Evolutionary conservation across 768 basidiomycete genomes (phyloP), one percentile per base, ranked within the genome.

Genomic region (Macrolepiota fuliginosa): DNA sequence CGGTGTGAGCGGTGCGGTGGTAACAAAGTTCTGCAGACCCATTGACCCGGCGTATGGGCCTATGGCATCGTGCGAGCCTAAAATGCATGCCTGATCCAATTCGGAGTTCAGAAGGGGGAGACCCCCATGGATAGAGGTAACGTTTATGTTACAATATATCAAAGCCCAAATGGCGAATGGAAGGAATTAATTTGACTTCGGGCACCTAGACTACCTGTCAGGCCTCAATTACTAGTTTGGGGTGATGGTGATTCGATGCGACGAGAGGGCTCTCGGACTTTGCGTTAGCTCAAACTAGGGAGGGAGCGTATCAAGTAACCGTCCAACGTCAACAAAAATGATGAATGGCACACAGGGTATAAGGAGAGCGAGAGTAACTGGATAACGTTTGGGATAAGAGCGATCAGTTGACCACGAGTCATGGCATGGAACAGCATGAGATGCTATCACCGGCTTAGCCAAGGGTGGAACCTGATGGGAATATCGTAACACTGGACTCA

Each of bases 101-200:
- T 61, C 53, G 17, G 54, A 55, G 35, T n/a, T 55, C 22, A 54
- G 59, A 54, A 61, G 46, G 54, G 24, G 22, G 24, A 17, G 24
- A 17, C 5, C 25, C 19, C 35, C 49, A 50, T 29, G 49, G 37
- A 61, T 54, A 54, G 37, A 59, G 22, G 46, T 61, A 37, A 39
- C 54, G 53, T 55, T 61, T 61, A 49, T 61, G 53, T 55, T 61
- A 61, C 53, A 61, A 61, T 61, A 55, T 61, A 61, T 61, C 60
- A 61, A 61, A 59, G 27, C 32, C 27, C 35, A 54, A 53, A 59
- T 7, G 39, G 58, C 25, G 27, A 39, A 54, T 37, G 39, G 45
- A 49, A 49, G 52, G 52, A 52, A 39, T 61, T 39, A 6, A 12
- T n/a, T 61, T 49, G 60, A 45, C 54, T 61, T 61, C 54, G 59